These are phyloP conservation scores for Myriosclerotinia curreyana DNA, from an alignment of 2,329 filamentous ascomycete genomes.

Conservation along the genomic window DNA sequence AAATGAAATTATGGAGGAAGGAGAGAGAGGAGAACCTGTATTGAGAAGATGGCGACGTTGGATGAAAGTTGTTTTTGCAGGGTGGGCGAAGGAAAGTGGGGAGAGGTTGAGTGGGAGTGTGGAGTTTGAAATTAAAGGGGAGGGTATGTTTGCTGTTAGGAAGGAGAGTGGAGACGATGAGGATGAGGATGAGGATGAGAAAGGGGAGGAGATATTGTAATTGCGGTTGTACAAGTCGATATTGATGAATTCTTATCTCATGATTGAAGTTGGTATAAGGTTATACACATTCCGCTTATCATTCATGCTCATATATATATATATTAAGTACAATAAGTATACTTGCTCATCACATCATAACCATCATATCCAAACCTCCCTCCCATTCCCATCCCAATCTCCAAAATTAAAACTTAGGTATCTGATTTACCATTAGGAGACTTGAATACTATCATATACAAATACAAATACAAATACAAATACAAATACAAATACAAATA, in stretches of 20 bases:
- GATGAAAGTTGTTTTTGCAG: slow-evolving; percentile 87
- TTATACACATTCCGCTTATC: background rate
- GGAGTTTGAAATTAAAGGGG: slow-evolving; percentile 73
- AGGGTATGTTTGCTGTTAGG: slow-evolving; percentile 50
- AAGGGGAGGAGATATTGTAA: background rate
- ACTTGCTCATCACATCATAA: background rate
- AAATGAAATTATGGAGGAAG: slow-evolving; percentile 39
- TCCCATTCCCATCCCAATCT: too few species aligned
- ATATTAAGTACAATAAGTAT: background rate
- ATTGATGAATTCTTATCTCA: background rate
- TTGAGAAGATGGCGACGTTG: slow-evolving; percentile 66
- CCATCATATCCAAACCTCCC: background rate
- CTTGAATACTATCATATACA: too few species aligned
- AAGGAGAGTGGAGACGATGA: slow-evolving; percentile 21
- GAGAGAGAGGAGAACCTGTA: slow-evolving; percentile 46
- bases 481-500: too few species aligned
- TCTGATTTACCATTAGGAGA: too few species aligned
- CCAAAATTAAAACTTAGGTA: too few species aligned
- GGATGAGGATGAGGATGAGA: slow-evolving; percentile 19
- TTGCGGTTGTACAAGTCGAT: too few species aligned
- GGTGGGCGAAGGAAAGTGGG: slow-evolving; percentile 61
- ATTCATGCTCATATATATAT: background rate
- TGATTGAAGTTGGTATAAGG: background rate
- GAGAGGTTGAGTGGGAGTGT: slow-evolving; percentile 51
- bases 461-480: too few species aligned